Conservation (phyloP, 768 basidiomycete genomes). For the Tylopilus balloui region DNA sequence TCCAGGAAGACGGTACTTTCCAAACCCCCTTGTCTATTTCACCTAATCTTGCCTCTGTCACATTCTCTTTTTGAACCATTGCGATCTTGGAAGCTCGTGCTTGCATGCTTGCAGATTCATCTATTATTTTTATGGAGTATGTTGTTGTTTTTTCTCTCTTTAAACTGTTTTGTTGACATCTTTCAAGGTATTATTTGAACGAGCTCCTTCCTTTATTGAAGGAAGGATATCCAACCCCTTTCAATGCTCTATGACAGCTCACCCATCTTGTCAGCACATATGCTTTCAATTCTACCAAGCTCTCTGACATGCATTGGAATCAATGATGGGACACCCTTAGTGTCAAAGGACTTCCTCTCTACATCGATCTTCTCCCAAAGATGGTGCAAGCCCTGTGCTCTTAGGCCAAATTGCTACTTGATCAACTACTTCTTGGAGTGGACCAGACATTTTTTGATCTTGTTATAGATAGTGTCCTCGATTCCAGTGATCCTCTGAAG, state of each 20-base stretch:
- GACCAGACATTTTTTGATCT: not conserved
- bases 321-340: not conserved
- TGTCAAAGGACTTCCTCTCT: not conserved
- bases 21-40: not conserved
- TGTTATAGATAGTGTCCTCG: too few relatives aligned
- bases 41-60: not conserved
- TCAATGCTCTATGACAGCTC: not conserved
- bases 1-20: not conserved
- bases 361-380: not conserved
- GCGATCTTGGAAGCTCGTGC: not conserved
- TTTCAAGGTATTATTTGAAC: not conserved
- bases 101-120: not conserved
- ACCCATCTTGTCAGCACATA: not conserved
- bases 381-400: not conserved
- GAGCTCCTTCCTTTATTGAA: not conserved
- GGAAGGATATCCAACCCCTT: not conserved
- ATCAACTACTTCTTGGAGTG: not conserved
- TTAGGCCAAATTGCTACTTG: not conserved
- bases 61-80: not conserved
- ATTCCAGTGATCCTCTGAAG: not conserved
- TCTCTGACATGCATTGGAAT: conserved; percentile 4
- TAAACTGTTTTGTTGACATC: not conserved
- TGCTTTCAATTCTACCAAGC: not conserved
- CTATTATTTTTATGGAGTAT: not conserved
- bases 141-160: not conserved